Conservation (phyloP, 148 eudicot genomes). For the Silene conica region DNA sequence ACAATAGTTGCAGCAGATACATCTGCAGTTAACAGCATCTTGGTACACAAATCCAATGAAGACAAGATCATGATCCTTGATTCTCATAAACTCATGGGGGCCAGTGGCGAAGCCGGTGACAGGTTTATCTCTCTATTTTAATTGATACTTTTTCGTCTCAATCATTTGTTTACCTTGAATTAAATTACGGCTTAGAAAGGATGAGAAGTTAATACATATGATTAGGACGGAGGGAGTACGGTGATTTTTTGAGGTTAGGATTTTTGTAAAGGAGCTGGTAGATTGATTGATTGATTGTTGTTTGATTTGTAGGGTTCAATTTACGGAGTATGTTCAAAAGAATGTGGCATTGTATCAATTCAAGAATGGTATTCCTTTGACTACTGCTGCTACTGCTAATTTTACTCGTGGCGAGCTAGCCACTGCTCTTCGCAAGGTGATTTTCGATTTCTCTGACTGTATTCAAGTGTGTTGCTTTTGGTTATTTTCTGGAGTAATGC, state of each 20-base stretch:
- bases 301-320: constrained; percentile 57
- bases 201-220: neutral
- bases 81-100: constrained; percentile 90
- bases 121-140: constrained; percentile 32
- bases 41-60: constrained; percentile 78
- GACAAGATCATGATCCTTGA: constrained; percentile 84
- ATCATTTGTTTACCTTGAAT: neutral
- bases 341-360: constrained; percentile 71
- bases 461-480: neutral
- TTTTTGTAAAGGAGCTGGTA: neutral
- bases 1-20: constrained; percentile 74
- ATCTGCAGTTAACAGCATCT: constrained; percentile 76
- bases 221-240: neutral
- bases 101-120: constrained; percentile 82
- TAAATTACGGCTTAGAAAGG: no score
- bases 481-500: neutral
- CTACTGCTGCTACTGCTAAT: constrained; percentile 81
- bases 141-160: neutral
- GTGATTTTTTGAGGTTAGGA: neutral
- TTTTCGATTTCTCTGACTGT: neutral
- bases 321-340: constrained; percentile 79
- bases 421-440: constrained; percentile 55
- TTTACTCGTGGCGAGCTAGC: constrained; percentile 90
- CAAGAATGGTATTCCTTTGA: constrained; percentile 80
- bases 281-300: constrained; percentile 1